Base-by-base conservation (phyloP, 805 yeast genomes). In the Starmerella potacharoeniae region DNA sequence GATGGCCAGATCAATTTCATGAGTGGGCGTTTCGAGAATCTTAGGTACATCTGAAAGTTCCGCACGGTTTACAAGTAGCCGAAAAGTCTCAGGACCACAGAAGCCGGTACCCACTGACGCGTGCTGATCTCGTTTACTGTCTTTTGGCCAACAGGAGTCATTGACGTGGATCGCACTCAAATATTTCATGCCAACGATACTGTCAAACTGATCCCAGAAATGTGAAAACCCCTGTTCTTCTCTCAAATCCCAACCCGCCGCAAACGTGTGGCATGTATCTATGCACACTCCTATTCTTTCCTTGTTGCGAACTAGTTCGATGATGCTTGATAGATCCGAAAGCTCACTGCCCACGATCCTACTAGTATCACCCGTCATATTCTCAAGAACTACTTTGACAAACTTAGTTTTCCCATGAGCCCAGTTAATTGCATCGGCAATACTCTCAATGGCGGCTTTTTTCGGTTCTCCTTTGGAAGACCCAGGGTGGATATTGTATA, bases 331-430 rank as follows among this genome's bases (percentile, higher is more conserved):
- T 49, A 93, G 73, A 65, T 93, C 97, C 60, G 84, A 80, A 33
- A 91, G 70, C 43, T 78, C 74, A 3, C 91, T 83, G 0, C 97
- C 98, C 43, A 93, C 84, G 57, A 91, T 76, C 8, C 65, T 50
- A 58, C 86, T 84, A 3, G 96, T 96, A 62, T 88, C 95, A 9
- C 98, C 98, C 1, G 98, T 96, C 98, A 93, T 93, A 66, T 91
- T 93, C 65, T 93, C 98, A 56, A 93, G 75, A 11, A 93, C 95
- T 45, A 93, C 82, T 64, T 84, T 90, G 35, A 93, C 97, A 65
- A 80, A 83, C 6, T 71, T 63, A 0, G 98, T 93, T 55, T 80
- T 81, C 30, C 70, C 69, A 49, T 86, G 83, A 5, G 95, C 97
- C 48, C 71, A 75, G 68, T 93, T 91, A 59, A 93, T 82, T 61